Base-by-base conservation (phyloP, 2,329 filamentous ascomycete species). In the Xenoacremonium recifei region DNA sequence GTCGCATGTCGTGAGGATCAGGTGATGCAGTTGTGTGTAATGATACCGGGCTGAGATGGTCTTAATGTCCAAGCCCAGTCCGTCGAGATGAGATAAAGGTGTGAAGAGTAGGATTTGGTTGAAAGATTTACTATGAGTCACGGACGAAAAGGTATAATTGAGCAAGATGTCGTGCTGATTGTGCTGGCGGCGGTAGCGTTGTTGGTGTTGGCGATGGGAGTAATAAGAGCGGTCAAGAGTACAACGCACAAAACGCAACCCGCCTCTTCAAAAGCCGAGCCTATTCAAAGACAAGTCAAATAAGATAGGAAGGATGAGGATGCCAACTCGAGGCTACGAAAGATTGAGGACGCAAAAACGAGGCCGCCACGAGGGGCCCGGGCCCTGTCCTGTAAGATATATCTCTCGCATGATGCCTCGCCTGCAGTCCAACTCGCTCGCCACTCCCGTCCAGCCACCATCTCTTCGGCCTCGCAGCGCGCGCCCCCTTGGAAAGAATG, bases 1-100 rank as follows among this genome's bases (percentile, higher is more conserved):
- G 57, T 69, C 58, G 69, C 75, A 77, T 79, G 61, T 69, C 71
- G 67, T 52, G 57, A 42, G 40, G 20, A 36, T 7, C 18, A 19
- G 27, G 43, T n/a, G n/a, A n/a, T n/a, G n/a, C n/a, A n/a, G n/a
- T n/a, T n/a, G n/a, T n/a, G n/a, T n/a, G n/a, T n/a, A n/a, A n/a
- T n/a, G n/a, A n/a, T n/a, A n/a, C n/a, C n/a, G n/a, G n/a, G n/a
- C n/a, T n/a, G n/a, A n/a, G n/a, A n/a, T n/a, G n/a, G n/a, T n/a
- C n/a, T n/a, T n/a, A n/a, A n/a, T n/a, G n/a, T n/a, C n/a, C n/a
- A n/a, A n/a, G n/a, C n/a, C n/a, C n/a, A n/a, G n/a, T n/a, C n/a
- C n/a, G n/a, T n/a, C n/a, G n/a, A n/a, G n/a, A n/a, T n/a, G n/a
- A n/a, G n/a, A n/a, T n/a, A n/a, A n/a, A n/a, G n/a, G n/a, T n/a